A percentile compares a stretch with the other conserved stretches of the same genome.
These are phyloP conservation scores for Ensete ventricosum DNA, from an alignment of 176 grass and related monocot species.

Conservation along the genomic window DNA sequence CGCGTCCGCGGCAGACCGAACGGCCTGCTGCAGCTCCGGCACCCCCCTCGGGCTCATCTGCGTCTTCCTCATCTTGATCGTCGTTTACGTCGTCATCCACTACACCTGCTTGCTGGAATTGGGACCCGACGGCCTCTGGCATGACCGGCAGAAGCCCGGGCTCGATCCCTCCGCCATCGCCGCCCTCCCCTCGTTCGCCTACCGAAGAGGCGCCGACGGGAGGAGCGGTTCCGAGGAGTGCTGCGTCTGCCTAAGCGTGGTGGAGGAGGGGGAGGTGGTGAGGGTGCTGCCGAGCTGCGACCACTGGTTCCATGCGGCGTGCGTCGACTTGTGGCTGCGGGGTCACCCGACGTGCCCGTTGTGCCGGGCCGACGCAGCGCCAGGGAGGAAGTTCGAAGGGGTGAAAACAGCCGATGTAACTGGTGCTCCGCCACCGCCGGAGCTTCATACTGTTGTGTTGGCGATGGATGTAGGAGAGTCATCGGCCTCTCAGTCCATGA, in stretches of 20 bases:
- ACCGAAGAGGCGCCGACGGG: conserved; percentile 4
- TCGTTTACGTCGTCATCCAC: conserved; percentile 40
- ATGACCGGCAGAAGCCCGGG: conserved; percentile 24
- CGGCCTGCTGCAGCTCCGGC: conserved; percentile 27
- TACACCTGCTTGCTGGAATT: conserved; percentile 17
- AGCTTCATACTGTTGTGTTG: background rate
- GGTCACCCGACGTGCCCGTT: conserved; percentile 48
- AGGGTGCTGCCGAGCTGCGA: conserved; percentile 44
- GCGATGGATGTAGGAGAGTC: background rate
- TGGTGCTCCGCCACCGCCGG: background rate
- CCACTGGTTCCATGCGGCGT: conserved; percentile 50
- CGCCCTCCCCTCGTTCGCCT: conserved; percentile 42
- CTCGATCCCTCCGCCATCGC: conserved; percentile 51
- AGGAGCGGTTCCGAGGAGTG: conserved; percentile 31
- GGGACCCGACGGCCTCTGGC: too few relatives aligned
- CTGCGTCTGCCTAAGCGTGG: conserved; percentile 39
- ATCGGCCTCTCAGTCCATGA: background rate
- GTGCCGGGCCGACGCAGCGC: conserved; percentile 39
- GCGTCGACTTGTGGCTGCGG: conserved; percentile 58
- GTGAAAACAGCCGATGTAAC: background rate
- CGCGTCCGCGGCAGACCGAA: background rate
- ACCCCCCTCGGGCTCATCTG: conserved; percentile 27
- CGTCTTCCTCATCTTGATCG: conserved; percentile 31
- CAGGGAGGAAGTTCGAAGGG: background rate
- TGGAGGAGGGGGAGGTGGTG: conserved; percentile 52